Evolutionary conservation across 2,329 filamentous ascomycete species (phyloP).

Genomic region (Fusarium ambrosium): DNA sequence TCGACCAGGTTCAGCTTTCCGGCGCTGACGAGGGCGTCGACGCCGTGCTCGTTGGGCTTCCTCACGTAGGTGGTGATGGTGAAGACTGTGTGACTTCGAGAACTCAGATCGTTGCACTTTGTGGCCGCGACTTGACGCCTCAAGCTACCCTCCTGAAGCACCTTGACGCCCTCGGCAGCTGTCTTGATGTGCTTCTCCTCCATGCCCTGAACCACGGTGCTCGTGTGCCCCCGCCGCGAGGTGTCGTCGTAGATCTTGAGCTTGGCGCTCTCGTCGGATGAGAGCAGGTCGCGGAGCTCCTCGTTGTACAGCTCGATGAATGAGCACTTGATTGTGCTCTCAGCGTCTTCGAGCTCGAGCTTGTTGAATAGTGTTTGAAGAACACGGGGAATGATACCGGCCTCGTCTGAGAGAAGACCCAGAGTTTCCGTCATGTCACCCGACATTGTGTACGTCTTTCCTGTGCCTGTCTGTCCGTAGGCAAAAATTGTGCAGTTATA

Average conservation of each 20-base stretch:
- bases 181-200: slow-evolving; percentile 94
- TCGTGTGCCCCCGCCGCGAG: slow-evolving; percentile 84
- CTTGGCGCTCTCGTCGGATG: slow-evolving; percentile 84
- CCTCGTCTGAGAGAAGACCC: slow-evolving; percentile 88
- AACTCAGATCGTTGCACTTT: slow-evolving; percentile 99
- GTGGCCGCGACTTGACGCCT: slow-evolving; percentile 98
- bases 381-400: slow-evolving; percentile 94
- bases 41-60: slow-evolving; percentile 81
- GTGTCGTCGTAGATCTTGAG: slow-evolving; percentile 96
- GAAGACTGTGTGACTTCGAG: slow-evolving; percentile 96
- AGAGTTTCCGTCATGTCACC: slow-evolving; percentile 93
- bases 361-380: slow-evolving; percentile 89
- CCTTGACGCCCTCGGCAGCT: slow-evolving; percentile 86
- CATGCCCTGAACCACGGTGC: slow-evolving; percentile 96
- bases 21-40: slow-evolving; percentile 89
- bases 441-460: slow-evolving; percentile 99
- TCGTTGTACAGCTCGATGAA: slow-evolving; percentile 99
- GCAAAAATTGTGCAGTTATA: slow-evolving; percentile 99
- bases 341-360: slow-evolving; percentile 81
- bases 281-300: slow-evolving; percentile 90
- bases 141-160: slow-evolving; percentile 89
- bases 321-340: slow-evolving; percentile 95
- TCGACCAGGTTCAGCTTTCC: slow-evolving; percentile 98
- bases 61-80: slow-evolving; percentile 95
- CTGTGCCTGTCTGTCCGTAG: slow-evolving; percentile 97